phyloP scores from a whole-genome alignment of 2,329 filamentous ascomycete genomes.

The Alternaria consortialis region DNA sequence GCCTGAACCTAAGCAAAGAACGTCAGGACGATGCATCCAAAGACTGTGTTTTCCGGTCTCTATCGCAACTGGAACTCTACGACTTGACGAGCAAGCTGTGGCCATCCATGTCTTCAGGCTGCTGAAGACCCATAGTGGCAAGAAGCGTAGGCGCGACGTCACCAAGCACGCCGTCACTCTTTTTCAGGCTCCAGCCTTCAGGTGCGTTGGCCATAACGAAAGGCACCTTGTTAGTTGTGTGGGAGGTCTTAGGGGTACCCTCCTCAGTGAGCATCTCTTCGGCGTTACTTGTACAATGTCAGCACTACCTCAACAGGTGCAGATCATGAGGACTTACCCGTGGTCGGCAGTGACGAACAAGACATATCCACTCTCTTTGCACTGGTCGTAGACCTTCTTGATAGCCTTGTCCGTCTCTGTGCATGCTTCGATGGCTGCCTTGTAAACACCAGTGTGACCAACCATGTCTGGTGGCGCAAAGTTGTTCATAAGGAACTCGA shows the following conservation, averaged over 20 bases:
- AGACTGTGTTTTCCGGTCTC: background rate
- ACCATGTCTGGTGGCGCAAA: constrained; percentile 99
- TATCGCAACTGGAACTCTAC: constrained; percentile 39
- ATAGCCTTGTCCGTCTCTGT: constrained; percentile 93
- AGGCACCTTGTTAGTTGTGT: constrained; percentile 97
- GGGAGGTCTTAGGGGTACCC: constrained; percentile 95
- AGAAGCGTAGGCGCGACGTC: constrained; percentile 97
- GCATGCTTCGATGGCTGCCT: constrained; percentile 86
- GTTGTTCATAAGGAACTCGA: constrained; percentile 99
- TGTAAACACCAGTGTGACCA: constrained; percentile 96
- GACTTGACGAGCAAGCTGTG: constrained; percentile 81
- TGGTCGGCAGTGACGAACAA: constrained; percentile 97
- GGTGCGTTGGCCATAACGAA: constrained; percentile 98
- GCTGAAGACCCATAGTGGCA: constrained; percentile 86
- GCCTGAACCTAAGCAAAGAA: background rate
- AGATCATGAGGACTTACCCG: constrained; percentile 63
- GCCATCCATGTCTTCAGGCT: constrained; percentile 93
- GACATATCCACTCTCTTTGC: constrained; percentile 91
- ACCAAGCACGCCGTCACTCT: constrained; percentile 87
- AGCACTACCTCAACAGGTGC: constrained; percentile 22
- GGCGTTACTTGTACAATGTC: constrained; percentile 70
- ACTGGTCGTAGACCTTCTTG: constrained; percentile 88
- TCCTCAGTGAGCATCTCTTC: constrained; percentile 99
- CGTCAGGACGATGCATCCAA: background rate
- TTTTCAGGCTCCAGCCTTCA: constrained; percentile 84